Percentiles rank a stretch among this genome's conserved stretches.
phyloP scores from a whole-genome alignment of 2,329 filamentous ascomycete species.

The Curvularia eragrostidis region DNA sequence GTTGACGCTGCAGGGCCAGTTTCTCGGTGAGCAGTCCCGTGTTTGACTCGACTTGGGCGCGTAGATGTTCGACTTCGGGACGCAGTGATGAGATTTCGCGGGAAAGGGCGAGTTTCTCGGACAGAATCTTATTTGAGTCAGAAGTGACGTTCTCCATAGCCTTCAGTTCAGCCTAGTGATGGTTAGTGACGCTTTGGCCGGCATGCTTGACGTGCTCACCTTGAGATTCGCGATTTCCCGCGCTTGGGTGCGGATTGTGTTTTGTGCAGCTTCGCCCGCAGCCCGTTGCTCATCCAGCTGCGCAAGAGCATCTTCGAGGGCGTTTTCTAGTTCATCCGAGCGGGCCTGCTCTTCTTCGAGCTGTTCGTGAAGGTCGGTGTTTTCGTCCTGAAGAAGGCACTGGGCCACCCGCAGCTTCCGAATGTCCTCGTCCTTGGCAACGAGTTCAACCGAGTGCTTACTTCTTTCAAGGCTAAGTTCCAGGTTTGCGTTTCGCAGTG shows the following conservation, averaged over 20 bases:
- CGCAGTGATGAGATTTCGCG: constrained; percentile 66
- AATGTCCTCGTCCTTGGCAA: constrained; percentile 76
- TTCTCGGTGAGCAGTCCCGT: constrained; percentile 79
- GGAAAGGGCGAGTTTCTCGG: constrained; percentile 67
- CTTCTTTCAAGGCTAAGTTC: constrained; percentile 74
- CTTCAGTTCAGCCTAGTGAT: constrained; percentile 69
- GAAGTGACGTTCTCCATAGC: constrained; percentile 70
- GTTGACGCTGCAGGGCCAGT: constrained; percentile 76
- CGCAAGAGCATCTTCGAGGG: constrained; percentile 57
- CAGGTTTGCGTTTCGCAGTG: constrained; percentile 61
- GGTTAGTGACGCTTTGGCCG: constrained; percentile 41
- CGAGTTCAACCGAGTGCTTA: constrained; percentile 68
- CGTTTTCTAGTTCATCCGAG: constrained; percentile 61
- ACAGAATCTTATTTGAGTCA: constrained; percentile 73
- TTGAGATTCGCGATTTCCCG: constrained; percentile 64
- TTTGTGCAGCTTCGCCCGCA: constrained; percentile 54
- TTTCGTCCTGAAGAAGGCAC: constrained; percentile 75
- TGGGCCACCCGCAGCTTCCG: constrained; percentile 71
- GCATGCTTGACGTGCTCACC: constrained; percentile 56
- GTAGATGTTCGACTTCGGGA: constrained; percentile 68
- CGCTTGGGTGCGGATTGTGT: constrained; percentile 59
- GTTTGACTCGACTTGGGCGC: constrained; percentile 64
- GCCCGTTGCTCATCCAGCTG: constrained; percentile 58
- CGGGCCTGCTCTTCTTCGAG: constrained; percentile 66
- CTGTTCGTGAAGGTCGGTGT: constrained; percentile 69